Evolutionary conservation across 2,329 filamentous ascomycete species (phyloP), one percentile per base, ranked within the genome.

Genomic region (Leptographium flavum): DNA sequence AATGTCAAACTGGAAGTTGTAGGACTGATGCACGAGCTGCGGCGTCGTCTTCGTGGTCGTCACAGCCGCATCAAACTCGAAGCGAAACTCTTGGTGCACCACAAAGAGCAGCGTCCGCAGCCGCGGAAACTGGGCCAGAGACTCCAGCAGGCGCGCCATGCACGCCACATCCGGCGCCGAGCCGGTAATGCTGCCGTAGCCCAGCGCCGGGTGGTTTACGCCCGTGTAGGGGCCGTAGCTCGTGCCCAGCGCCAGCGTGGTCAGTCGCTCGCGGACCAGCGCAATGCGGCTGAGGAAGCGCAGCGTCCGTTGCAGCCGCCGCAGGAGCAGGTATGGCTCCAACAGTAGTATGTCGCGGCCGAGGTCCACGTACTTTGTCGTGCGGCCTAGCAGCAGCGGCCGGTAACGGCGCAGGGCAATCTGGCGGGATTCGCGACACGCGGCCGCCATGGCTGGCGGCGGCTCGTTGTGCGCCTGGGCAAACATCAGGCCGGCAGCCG

Each of bases 21-120:
- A 68, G 3, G 63, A 61, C 47, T 68, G 63, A 54, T 65, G 65
- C 14, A 68, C 57, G n/a, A 64, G 55, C 45, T 66, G 62, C n/a
- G 6, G 30, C 4, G 14, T 33, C 31, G 31, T n/a, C 15, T 15
- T 7, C 4, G 32, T 15, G 19, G 35, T 36, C 33, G 33, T 3
- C 31, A 6, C 15, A 14, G 11, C 31, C 11, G 31, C 31, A 14
- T 32, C 31, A 36, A 64, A 63, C 48, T 65, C 66, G 50, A 69
- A 69, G 25, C 66, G 64, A 38, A 68, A 68, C 44, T 68, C 66
- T 49, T 70, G 67, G 49, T 68, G 66, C 4, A 70, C 64, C 17
- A 70, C 59, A 25, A 70, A 63, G 8, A 69, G 57, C 39, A 70
- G 58, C 30, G 59, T 61, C 48, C 60, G 58, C 31, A 70, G 58